Evolutionary conservation across 2,329 filamentous ascomycete species (phyloP).

Genomic region (Trichoderma koningiopsis): DNA sequence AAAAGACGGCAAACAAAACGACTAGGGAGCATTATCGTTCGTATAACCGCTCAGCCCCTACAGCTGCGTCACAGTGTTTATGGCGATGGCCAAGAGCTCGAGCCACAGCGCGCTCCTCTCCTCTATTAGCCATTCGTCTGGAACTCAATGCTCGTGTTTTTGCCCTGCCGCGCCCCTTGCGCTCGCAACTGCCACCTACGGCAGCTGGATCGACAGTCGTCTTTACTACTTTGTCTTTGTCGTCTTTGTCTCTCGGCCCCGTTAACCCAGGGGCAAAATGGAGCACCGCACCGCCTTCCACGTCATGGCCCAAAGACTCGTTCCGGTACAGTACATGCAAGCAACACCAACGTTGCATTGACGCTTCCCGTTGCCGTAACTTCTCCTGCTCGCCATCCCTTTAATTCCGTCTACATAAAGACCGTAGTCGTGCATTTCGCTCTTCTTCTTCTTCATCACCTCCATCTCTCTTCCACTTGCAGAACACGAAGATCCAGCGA

Average conservation of each 20-base stretch:
- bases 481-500: neutral
- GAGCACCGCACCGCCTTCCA: slow-evolving; percentile 10
- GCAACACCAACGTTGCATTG: slow-evolving; percentile 10
- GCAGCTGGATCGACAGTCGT: slow-evolving; percentile 15
- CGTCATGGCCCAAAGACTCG: slow-evolving; percentile 10
- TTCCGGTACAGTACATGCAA: neutral
- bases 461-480: neutral
- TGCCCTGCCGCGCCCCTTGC: slow-evolving; percentile 1
- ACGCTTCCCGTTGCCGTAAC: neutral
- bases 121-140: neutral
- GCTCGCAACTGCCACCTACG: slow-evolving; percentile 1
- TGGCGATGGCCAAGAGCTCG: neutral
- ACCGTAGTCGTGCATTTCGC: neutral
- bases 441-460: neutral
- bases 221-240: neutral
- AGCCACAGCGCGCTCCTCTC: slow-evolving; percentile 8
- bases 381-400: slow-evolving; percentile 4
- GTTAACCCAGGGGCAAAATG: slow-evolving; percentile 16
- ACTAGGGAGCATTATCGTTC: neutral
- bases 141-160: neutral
- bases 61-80: neutral
- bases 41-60: neutral
- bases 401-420: neutral
- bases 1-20: neutral
- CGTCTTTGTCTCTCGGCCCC: neutral